Conservation (phyloP, 2,329 filamentous ascomycete species). For the Plenodomus tracheiphilus region DNA sequence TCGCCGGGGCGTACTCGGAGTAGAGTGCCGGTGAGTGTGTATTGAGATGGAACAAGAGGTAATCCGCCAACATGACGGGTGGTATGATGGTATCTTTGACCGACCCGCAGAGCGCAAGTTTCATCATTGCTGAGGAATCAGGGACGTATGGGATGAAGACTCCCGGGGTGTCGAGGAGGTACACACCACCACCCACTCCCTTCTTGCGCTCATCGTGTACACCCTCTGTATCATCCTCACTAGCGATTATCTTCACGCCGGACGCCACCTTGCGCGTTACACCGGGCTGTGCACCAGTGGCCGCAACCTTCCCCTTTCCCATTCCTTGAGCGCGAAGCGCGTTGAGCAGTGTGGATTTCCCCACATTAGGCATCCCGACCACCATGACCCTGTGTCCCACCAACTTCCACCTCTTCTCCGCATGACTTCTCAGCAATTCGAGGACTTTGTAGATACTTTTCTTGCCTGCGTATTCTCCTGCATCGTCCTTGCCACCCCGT, state of each 20-base stretch:
- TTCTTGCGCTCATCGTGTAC: constrained; percentile 20
- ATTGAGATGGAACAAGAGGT: constrained; percentile 86
- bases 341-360: constrained; percentile 94
- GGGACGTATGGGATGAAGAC: constrained; percentile 93
- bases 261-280: constrained; percentile 80
- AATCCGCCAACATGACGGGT: constrained; percentile 80
- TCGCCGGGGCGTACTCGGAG: constrained; percentile 70
- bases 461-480: constrained; percentile 28
- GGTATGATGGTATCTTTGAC: constrained; percentile 88
- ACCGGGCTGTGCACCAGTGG: constrained; percentile 84
- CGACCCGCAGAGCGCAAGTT: constrained; percentile 86
- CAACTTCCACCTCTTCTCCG: constrained; percentile 60
- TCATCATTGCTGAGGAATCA: constrained; percentile 86
- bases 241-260: constrained; percentile 74
- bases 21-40: constrained; percentile 65
- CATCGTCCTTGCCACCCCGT: constrained; percentile 40
- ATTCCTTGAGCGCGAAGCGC: constrained; percentile 73
- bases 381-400: constrained; percentile 83
- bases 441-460: constrained; percentile 46
- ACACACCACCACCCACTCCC: constrained; percentile 63
- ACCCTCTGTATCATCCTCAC: constrained; percentile 52
- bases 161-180: constrained; percentile 88
- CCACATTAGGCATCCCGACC: constrained; percentile 97
- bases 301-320: constrained; percentile 70
- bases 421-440: constrained; percentile 56